phyloP scores from a whole-genome alignment of 805 yeast species.

The Cyberlindnera meyerae region DNA sequence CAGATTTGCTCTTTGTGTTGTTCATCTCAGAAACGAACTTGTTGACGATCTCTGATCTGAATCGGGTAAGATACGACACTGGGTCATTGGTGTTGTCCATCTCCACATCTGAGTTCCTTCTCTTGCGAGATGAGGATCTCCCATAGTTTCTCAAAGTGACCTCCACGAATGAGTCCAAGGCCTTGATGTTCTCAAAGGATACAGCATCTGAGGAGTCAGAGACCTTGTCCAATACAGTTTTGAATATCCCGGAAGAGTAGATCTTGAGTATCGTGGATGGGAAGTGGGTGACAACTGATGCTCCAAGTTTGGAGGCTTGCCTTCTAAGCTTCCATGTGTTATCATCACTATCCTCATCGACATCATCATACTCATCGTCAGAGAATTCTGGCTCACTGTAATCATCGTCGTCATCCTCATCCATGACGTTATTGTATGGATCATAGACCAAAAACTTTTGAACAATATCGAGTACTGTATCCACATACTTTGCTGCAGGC shows the following conservation, averaged over 20 bases:
- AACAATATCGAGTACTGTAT: constrained; percentile 27
- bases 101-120: constrained; percentile 36
- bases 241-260: constrained; percentile 29
- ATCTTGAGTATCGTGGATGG: constrained; percentile 34
- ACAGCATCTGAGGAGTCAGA: constrained; percentile 47
- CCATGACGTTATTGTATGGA: constrained; percentile 38
- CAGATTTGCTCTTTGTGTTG: constrained; percentile 22
- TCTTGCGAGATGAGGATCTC: constrained; percentile 24
- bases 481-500: constrained; percentile 25
- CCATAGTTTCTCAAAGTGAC: constrained; percentile 20
- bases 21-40: constrained; percentile 25
- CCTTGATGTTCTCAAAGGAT: constrained; percentile 41
- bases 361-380: constrained; percentile 36
- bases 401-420: constrained; percentile 31
- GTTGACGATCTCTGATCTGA: constrained; percentile 18
- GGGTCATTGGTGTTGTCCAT: constrained; percentile 31
- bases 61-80: constrained; percentile 16
- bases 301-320: constrained; percentile 41
- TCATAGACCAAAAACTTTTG: constrained; percentile 37
- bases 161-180: constrained; percentile 38
- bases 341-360: constrained; percentile 41
- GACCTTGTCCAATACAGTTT: constrained; percentile 30
- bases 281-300: constrained; percentile 33
- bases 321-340: constrained; percentile 61
- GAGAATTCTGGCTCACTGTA: constrained; percentile 43